Evolutionary conservation across 164 flowering plant genomes (phyloP).

Genomic region (Annona cherimola): DNA sequence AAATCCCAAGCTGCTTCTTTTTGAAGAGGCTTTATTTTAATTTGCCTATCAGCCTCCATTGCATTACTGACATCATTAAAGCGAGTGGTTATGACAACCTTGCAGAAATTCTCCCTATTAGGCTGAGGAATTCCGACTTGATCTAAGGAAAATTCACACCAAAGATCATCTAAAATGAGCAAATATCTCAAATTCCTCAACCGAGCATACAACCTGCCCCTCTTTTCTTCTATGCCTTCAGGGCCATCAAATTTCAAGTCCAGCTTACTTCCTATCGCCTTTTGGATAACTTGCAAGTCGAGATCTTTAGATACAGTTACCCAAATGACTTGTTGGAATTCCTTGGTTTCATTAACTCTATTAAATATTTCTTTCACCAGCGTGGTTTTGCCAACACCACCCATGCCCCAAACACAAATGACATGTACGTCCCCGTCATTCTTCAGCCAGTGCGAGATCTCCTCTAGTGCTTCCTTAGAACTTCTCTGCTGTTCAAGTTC

Average conservation of each 20-base stretch:
- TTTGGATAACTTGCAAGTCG: constrained; percentile 1
- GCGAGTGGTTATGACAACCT: constrained; percentile 23
- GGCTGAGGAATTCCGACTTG: constrained; percentile 20
- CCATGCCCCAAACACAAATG: constrained; percentile 8
- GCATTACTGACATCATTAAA: constrained; percentile 18
- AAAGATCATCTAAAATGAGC: constrained; percentile 26
- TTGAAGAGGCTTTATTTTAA: background rate
- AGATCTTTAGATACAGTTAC: constrained; percentile 6
- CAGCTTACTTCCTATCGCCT: constrained; percentile 4
- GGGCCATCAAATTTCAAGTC: background rate
- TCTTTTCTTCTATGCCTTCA: constrained; percentile 1
- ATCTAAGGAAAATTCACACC: constrained; percentile 21
- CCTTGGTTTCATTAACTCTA: background rate
- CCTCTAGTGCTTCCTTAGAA: background rate
- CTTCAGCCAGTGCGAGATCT: background rate
- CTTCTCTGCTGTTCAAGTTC: background rate
- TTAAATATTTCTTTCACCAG: constrained; percentile 1
- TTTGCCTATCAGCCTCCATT: constrained; percentile 19
- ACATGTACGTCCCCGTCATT: background rate
- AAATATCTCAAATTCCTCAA: constrained; percentile 11
- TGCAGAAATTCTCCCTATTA: constrained; percentile 3
- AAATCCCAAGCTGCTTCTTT: background rate
- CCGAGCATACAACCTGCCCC: constrained; percentile 1
- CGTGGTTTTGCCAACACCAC: constrained; percentile 13
- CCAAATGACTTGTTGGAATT: constrained; percentile 9